phyloP scores from a whole-genome alignment of 2,329 filamentous ascomycete species.

The Ophiocordyceps australis region DNA sequence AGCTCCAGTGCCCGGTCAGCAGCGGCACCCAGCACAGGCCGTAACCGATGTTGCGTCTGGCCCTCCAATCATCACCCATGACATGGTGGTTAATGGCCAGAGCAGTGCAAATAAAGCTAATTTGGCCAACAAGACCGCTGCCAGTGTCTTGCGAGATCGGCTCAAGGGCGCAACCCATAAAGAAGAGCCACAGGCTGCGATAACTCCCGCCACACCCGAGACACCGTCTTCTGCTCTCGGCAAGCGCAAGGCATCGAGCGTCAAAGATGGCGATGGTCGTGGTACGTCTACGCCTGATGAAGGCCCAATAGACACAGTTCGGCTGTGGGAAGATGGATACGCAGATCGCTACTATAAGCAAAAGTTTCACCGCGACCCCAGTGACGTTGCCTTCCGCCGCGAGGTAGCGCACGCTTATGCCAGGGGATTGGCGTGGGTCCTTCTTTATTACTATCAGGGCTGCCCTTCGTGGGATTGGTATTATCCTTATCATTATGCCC shows the following conservation, averaged over 20 bases:
- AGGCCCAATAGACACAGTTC: slow-evolving; percentile 60
- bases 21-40: slow-evolving; percentile 16
- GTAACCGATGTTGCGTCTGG: slow-evolving; percentile 34
- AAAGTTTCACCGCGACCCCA: slow-evolving; percentile 74
- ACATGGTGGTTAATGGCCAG: slow-evolving; percentile 67
- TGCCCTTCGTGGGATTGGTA: slow-evolving; percentile 99
- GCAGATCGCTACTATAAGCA: slow-evolving; percentile 92
- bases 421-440: slow-evolving; percentile 86
- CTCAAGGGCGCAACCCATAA: slow-evolving; percentile 33
- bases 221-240: slow-evolving; percentile 33
- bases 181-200: too few relatives aligned
- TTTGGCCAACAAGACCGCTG: slow-evolving; percentile 83
- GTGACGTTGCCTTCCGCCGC: slow-evolving; percentile 72
- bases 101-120: slow-evolving; percentile 51
- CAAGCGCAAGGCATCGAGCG: slow-evolving; percentile 61
- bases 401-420: slow-evolving; percentile 84
- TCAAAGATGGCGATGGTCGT: slow-evolving; percentile 43
- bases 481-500: slow-evolving; percentile 95
- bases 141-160: slow-evolving; percentile 69
- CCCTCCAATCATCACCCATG: slow-evolving; percentile 52
- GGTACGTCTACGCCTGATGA: too few relatives aligned
- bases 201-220: slow-evolving; percentile 10
- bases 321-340: slow-evolving; percentile 91
- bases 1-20: slow-evolving; percentile 12
- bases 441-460: slow-evolving; percentile 94